Conservation (phyloP, 2,329 filamentous ascomycete genomes). For the Gyromitra esculenta region DNA sequence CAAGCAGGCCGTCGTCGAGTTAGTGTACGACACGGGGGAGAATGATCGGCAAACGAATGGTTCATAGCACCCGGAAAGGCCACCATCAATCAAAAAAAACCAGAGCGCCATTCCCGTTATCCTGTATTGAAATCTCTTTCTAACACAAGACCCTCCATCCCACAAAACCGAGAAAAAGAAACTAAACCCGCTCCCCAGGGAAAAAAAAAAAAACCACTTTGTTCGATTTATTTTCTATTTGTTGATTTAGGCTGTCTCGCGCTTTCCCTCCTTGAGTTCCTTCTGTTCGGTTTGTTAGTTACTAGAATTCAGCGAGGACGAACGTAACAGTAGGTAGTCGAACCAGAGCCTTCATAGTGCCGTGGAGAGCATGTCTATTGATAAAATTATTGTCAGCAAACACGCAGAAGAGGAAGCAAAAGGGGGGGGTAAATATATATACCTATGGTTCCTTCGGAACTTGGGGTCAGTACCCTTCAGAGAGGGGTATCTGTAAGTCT, state of each 20-base stretch:
- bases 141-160: slow-evolving; percentile 29
- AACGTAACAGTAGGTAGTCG: slow-evolving; percentile 59
- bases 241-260: slow-evolving; percentile 76
- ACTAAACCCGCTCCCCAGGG: slow-evolving; percentile 36
- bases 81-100: slow-evolving; percentile 37
- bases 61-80: slow-evolving; percentile 30
- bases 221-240: slow-evolving; percentile 33
- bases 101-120: slow-evolving; percentile 45
- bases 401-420: neutral
- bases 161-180: slow-evolving; percentile 30
- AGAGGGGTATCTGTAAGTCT: slow-evolving; percentile 98
- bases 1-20: neutral
- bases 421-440: slow-evolving; percentile 4
- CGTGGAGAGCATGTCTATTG: slow-evolving; percentile 92
- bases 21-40: neutral
- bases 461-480: slow-evolving; percentile 99
- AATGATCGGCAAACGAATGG: slow-evolving; percentile 6
- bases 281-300: slow-evolving; percentile 71
- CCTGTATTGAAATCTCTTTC: slow-evolving; percentile 50
- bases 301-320: neutral
- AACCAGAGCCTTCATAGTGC: slow-evolving; percentile 97
- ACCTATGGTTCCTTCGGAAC: slow-evolving; percentile 97
- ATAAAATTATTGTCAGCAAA: slow-evolving; percentile 27
- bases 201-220: slow-evolving; percentile 43
- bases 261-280: slow-evolving; percentile 96